Evolutionary conservation across 768 basidiomycete genomes (phyloP), one percentile per base, ranked within the genome.

Genomic region (Candolleomyces eurysporus): DNA sequence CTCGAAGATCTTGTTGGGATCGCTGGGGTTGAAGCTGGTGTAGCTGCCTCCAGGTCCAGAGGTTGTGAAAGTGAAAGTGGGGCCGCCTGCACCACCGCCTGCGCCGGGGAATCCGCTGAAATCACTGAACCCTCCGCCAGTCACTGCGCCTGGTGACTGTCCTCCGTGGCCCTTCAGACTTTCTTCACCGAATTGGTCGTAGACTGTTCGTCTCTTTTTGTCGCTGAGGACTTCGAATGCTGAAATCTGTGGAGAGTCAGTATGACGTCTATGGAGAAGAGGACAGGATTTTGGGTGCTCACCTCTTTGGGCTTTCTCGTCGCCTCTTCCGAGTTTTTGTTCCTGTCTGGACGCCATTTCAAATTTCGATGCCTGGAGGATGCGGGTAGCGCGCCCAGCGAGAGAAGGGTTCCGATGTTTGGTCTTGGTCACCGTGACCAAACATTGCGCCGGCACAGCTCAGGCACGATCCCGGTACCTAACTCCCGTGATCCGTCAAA

Each of bases 261-360:
- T 62, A 52, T 40, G 56, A 58, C 45, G 43, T 58, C 26, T 49
- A 9, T 14, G n/a, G 22, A n/a, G 42, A 42, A 50, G 39, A 16
- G 45, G 51, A 22, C 16, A 48, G 39, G 14, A 13, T 26, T 32
- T 42, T 31, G 45, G 22, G 2, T 10, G 68, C 79, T 30, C 46
- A 89, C 94, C 83, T 96, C 86, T 78, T 99, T 96, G 75, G 98
- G 98, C 75, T 91, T 96, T 72, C 84, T 82, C 2, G 85, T 88
- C 0, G 96, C 91, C 65, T 88, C 89, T 66, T 95, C 95, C 54
- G 91, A 89, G 31, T 92, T 91, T 58, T 77, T 77, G 69, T 97
- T 96, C 43, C 95, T 84, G 72, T 97, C 95, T 43, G 96, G 96
- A 73, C 98, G 96, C 89, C 92, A 92, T 84, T 92, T 94, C 72